phyloP scores from a whole-genome alignment of 1,284 basidiomycete species.

The Microbotryum lychnidis-dioicae region DNA sequence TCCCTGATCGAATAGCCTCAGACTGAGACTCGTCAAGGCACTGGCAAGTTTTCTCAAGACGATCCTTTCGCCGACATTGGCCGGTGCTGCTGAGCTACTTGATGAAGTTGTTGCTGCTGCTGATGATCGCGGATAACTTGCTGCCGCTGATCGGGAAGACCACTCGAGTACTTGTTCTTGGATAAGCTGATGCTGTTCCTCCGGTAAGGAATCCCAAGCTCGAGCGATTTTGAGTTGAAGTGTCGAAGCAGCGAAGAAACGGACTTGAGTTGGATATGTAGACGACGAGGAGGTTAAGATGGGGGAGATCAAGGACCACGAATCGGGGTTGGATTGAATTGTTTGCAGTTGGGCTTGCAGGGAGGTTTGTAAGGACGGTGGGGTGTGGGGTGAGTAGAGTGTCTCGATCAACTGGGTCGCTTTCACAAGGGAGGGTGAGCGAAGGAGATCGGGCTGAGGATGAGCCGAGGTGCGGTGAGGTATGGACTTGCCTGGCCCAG shows the following conservation, averaged over 20 bases:
- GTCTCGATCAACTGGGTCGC: constrained; percentile 9
- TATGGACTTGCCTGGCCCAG: constrained; percentile 8
- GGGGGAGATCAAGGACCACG: constrained; percentile 11
- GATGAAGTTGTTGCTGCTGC: neutral
- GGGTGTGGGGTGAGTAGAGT: constrained; percentile 18
- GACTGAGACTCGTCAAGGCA: constrained; percentile 17
- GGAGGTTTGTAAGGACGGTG: constrained; percentile 1
- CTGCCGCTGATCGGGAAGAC: constrained; percentile 25
- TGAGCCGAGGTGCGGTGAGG: neutral
- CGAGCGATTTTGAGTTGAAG: constrained; percentile 31
- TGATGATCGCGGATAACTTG: neutral
- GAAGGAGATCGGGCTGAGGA: neutral
- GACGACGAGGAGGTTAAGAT: neutral
- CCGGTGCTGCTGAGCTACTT: neutral
- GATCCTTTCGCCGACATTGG: constrained; percentile 25
- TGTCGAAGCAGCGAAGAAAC: constrained; percentile 36
- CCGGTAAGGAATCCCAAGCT: constrained; percentile 26
- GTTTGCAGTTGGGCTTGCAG: constrained; percentile 19
- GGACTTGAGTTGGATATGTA: constrained; percentile 1
- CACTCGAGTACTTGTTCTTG: constrained; percentile 32
- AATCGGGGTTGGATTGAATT: constrained; percentile 7
- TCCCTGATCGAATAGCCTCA: constrained; percentile 6
- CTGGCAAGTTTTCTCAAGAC: constrained; percentile 34
- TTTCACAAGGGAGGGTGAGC: neutral
- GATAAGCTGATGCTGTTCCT: constrained; percentile 9